Conservation (phyloP, 2,329 filamentous ascomycete species). For the Fonsecaea pedrosoi region DNA sequence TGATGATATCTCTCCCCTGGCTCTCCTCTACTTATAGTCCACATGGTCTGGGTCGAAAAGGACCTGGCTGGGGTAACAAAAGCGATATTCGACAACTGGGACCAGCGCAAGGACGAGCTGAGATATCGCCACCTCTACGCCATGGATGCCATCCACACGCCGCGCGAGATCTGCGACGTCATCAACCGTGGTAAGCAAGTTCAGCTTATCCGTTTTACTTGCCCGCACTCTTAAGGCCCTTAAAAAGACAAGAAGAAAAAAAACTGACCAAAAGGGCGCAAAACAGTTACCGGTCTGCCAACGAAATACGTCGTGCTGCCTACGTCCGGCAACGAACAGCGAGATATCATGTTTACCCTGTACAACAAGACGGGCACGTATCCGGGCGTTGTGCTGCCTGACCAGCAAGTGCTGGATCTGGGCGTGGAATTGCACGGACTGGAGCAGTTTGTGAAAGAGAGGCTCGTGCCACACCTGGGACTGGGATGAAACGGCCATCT, state of each 20-base stretch:
- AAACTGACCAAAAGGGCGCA: neutral
- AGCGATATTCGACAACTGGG: conserved; percentile 38
- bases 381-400: conserved; percentile 32
- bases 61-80: conserved; percentile 35
- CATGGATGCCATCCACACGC: conserved; percentile 28
- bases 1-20: neutral
- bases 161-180: conserved; percentile 22
- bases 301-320: conserved; percentile 34
- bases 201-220: neutral
- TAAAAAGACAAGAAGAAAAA: neutral
- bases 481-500: neutral
- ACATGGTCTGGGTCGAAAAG: conserved; percentile 36
- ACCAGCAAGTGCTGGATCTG: conserved; percentile 36
- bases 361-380: conserved; percentile 41
- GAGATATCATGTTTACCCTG: conserved; percentile 40
- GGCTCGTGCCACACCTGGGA: conserved; percentile 25
- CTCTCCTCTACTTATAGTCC: conserved; percentile 19
- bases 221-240: neutral
- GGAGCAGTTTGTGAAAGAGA: conserved; percentile 37
- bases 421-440: conserved; percentile 37
- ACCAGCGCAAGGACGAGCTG: conserved; percentile 31
- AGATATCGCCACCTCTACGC: conserved; percentile 27
- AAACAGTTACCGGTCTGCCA: conserved; percentile 36
- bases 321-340: conserved; percentile 38
- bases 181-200: conserved; percentile 22